These are phyloP conservation scores for Puccinia novopanici DNA, from an alignment of 1,284 basidiomycete genomes.

Conservation along the genomic window DNA sequence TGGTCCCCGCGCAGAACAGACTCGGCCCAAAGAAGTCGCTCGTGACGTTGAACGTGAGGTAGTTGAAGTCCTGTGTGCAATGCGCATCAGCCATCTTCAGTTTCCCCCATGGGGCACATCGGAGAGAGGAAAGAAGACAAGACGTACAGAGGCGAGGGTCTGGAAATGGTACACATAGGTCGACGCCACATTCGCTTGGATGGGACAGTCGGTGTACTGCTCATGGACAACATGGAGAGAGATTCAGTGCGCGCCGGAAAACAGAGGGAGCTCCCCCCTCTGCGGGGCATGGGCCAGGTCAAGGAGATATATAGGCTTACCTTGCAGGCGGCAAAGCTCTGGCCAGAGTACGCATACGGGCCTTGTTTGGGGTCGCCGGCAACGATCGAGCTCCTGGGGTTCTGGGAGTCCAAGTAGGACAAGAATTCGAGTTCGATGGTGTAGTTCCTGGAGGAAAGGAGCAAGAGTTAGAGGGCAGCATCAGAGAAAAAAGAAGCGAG, in stretches of 20 bases:
- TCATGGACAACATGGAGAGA: background rate
- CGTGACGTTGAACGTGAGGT: constrained; percentile 44
- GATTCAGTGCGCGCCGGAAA: background rate
- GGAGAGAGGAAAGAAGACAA: background rate
- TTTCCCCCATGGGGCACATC: background rate
- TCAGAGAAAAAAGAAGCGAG: background rate
- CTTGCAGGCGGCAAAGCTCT: constrained; percentile 44
- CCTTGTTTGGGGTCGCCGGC: constrained; percentile 26
- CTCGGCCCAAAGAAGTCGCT: constrained; percentile 34
- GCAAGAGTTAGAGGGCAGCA: background rate
- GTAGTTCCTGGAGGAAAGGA: constrained; percentile 32
- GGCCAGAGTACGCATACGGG: constrained; percentile 45
- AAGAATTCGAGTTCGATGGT: constrained; percentile 39
- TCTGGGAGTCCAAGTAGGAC: constrained; percentile 1
- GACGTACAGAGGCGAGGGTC: constrained; percentile 29
- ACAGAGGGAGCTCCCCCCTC: too few relatives aligned
- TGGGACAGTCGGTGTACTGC: constrained; percentile 42
- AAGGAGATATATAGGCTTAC: background rate
- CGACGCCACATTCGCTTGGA: constrained; percentile 16
- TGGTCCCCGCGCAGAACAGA: constrained; percentile 38
- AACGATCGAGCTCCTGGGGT: constrained; percentile 35
- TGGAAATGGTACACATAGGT: constrained; percentile 46
- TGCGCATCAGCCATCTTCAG: background rate
- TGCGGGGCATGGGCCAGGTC: too few relatives aligned
- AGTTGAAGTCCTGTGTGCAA: constrained; percentile 30